Evolutionary conservation across 2,329 filamentous ascomycete genomes (phyloP), one percentile per base, ranked within the genome.

Genomic region (Ascosphaera apis): DNA sequence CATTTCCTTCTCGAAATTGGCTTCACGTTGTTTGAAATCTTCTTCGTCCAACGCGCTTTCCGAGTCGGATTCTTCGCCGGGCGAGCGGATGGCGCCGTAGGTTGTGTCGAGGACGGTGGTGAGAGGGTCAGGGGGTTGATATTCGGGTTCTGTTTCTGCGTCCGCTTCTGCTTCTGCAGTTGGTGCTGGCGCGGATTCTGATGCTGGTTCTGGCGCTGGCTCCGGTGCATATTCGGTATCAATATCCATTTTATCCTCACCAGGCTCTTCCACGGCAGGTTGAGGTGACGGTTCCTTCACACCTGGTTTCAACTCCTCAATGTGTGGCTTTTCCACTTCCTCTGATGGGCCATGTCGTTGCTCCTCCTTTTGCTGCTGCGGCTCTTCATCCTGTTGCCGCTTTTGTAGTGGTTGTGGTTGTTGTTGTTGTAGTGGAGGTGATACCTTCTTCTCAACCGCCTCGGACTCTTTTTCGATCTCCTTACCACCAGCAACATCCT

Each of bases 21-120:
- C 49, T 41, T 61, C 60, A 12, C 57, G 52, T 42, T 58, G 54
- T 17, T 57, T 55, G 28, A 61, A 50, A 40, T 63, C 60, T 32
- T 62, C 59, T 34, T 63, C 57, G 8, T 57, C 61, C 31, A 63
- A 56, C 1, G 49, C 49, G 31, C 53, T 54, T 37, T 60, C 58
- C 35, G 60, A 57, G 33, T 61, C 58, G 28, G 42, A 42, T 21
- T 58, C 56, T 39, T 61, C 58, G n/a, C 60, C 56, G 33, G 52
- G 54, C 15, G 49, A 48, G 30, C 46, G 47, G 23, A 52, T 50
- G 2, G 53, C 52, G 31, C 56, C 48, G 5, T 50, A 25, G 3
- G 47, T 38, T 18, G 39, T 18, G 3, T 46, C 37, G 2, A 13
- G 6, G 30, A 17, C 15, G 16, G 23, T 16, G n/a, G 5, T 33